Percentiles rank a stretch among this genome's conserved stretches.
These are phyloP conservation scores for Talaromyces proteolyticus DNA, from an alignment of 495 filamentous ascomycete species.

Conservation along the genomic window DNA sequence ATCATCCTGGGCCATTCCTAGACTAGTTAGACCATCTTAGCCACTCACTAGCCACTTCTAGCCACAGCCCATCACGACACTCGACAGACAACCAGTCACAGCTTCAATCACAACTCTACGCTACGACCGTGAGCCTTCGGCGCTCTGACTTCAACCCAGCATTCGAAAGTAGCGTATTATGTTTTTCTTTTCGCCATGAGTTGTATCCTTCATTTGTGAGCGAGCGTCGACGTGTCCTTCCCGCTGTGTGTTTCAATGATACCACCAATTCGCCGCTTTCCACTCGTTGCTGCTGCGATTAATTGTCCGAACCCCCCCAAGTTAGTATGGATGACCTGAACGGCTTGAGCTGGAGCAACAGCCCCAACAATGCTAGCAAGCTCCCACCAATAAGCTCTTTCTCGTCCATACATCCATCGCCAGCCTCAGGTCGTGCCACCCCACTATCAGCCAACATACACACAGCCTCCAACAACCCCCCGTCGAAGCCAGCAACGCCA, in stretches of 20 bases:
- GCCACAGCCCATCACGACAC: no score
- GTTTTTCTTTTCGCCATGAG: not conserved
- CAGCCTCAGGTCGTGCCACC: slow-evolving; percentile 63
- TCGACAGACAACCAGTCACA: no score
- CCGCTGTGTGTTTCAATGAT: no score
- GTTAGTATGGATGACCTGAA: slow-evolving; percentile 60
- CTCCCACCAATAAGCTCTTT: slow-evolving; percentile 51
- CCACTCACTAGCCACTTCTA: no score
- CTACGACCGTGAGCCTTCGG: no score
- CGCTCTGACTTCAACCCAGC: no score
- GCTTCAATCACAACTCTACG: no score
- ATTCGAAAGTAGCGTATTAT: no score
- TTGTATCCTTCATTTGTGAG: not conserved
- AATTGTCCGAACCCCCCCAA: no score
- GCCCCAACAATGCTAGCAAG: slow-evolving; percentile 31
- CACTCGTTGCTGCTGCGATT: not conserved
- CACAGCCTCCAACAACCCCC: slow-evolving; percentile 40
- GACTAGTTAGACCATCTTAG: no score
- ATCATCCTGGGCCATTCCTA: no score
- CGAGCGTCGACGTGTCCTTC: not conserved
- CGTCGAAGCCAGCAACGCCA: slow-evolving; percentile 54
- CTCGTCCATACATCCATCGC: slow-evolving; percentile 53
- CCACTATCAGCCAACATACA: slow-evolving; percentile 43
- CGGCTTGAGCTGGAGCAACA: slow-evolving; percentile 49
- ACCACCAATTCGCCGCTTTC: not conserved